Evolutionary conservation across 2,329 filamentous ascomycete species (phyloP).

Genomic region (Penicillium sp.): DNA sequence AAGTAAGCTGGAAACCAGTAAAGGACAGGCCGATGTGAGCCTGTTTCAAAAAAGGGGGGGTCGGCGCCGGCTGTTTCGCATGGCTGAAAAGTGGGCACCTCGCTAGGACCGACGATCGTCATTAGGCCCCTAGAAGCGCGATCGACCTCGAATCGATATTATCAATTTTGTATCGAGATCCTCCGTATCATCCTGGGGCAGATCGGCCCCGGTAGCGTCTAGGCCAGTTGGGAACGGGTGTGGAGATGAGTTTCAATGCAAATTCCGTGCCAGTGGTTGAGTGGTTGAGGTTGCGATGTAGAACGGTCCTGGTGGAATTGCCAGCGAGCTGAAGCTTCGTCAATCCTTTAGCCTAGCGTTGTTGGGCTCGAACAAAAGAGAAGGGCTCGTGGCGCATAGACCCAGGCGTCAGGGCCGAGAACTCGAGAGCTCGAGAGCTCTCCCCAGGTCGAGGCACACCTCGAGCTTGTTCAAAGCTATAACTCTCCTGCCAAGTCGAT

Average conservation of each 20-base stretch:
- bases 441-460: neutral
- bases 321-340: neutral
- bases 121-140: slow-evolving; percentile 18
- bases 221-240: neutral
- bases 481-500: slow-evolving; percentile 2
- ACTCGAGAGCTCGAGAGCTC: neutral
- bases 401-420: neutral
- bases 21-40: neutral
- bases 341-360: neutral
- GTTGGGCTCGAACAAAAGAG: neutral
- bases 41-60: slow-evolving; percentile 18
- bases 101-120: slow-evolving; percentile 26
- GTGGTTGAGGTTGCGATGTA: neutral
- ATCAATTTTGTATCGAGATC: neutral
- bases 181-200: slow-evolving; percentile 1
- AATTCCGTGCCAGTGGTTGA: neutral
- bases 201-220: neutral
- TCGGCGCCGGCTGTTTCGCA: slow-evolving; percentile 27
- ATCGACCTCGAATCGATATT: slow-evolving; percentile 6
- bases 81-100: slow-evolving; percentile 26
- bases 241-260: slow-evolving; percentile 1
- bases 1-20: neutral
- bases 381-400: neutral
- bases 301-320: neutral
- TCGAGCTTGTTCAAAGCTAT: neutral